Evolutionary conservation across 768 basidiomycete genomes (phyloP), one percentile per base, ranked within the genome.

Genomic region (Serendipita sp.): DNA sequence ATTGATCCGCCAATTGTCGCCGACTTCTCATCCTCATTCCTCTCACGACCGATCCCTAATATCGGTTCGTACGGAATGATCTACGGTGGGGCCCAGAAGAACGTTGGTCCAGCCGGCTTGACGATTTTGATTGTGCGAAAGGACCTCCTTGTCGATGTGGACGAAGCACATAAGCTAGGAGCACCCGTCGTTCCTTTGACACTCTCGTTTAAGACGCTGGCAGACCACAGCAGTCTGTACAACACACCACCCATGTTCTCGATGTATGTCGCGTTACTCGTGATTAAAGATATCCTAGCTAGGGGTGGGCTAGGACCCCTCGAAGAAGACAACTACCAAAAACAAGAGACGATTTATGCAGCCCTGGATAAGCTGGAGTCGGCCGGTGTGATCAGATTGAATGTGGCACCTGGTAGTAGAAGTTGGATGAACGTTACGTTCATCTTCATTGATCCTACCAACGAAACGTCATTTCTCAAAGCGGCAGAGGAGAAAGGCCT

Each of bases 371-470:
- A 83, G 68, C 91, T 91, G 3, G 83, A 86, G 72, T 76, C 75
- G 65, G 80, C 79, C 69, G 91, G 91, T 0, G 75, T 90, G 65
- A 83, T 90, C 69, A 80, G 75, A 69, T 72, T 80, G 24, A 89
- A 87, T 71, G 93, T 95, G 18, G 78, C 82, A 70, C 78, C 80
- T 65, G 86, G 83, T 3, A 83, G 85, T 56, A 81, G 87, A 66
- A 97, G 94, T 74, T 88, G 89, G 84, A 98, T 98, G 95, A 99
- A 99, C 72, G 79, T 91, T 15, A 89, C 91, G 0, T 98, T 97
- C 74, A 81, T 83, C 63, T 77, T 94, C 11, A 68, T 83, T 11
- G 88, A 85, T 0, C 79, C 78, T 18, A 77, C 62, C 30, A 47
- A 60, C 11, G 79, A 96, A 73, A 81, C 82, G 70, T 74, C 76